phyloP scores from a whole-genome alignment of 768 basidiomycete species.

The Lactarius deliciosus region DNA sequence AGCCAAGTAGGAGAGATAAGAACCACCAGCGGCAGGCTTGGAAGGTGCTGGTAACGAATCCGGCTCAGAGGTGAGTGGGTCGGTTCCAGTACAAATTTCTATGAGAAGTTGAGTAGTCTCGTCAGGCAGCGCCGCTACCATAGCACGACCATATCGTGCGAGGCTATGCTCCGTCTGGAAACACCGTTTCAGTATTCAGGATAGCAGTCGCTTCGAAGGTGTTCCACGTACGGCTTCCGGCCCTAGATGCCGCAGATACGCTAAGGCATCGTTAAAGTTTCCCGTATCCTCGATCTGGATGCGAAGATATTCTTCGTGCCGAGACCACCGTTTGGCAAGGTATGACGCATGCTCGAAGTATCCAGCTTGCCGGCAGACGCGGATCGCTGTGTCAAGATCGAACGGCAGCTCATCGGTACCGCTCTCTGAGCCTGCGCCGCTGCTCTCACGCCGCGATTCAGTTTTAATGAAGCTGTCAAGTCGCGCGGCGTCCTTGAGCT shows the following conservation, averaged over 20 bases:
- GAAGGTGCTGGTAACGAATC: conserved; percentile 34
- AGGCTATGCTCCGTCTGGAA: conserved; percentile 83
- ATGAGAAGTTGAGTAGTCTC: conserved; percentile 91
- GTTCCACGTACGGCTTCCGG: conserved; percentile 66
- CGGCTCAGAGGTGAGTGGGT: conserved; percentile 47
- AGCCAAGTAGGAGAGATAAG: conserved; percentile 80
- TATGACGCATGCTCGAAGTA: conserved; percentile 96
- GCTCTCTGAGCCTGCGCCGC: conserved; percentile 47
- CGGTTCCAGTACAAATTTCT: conserved; percentile 79
- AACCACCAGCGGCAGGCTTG: conserved; percentile 43
- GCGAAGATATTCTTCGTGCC: conserved; percentile 90
- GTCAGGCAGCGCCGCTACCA: conserved; percentile 78
- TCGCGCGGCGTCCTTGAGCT: conserved; percentile 86
- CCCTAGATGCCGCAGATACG: conserved; percentile 76
- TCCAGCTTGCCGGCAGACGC: conserved; percentile 94
- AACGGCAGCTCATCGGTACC: conserved; percentile 78
- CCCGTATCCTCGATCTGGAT: conserved; percentile 93
- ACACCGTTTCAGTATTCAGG: not conserved
- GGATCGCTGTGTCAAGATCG: conserved; percentile 94
- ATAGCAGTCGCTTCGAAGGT: conserved; percentile 1
- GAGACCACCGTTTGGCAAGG: conserved; percentile 85
- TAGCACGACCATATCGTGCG: conserved; percentile 81
- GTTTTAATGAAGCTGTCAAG: conserved; percentile 92
- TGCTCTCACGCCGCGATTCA: conserved; percentile 54
- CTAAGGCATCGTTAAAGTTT: conserved; percentile 76